These are phyloP conservation scores for Populus davidiana DNA, from an alignment of 345 rosid species.

Conservation along the genomic window DNA sequence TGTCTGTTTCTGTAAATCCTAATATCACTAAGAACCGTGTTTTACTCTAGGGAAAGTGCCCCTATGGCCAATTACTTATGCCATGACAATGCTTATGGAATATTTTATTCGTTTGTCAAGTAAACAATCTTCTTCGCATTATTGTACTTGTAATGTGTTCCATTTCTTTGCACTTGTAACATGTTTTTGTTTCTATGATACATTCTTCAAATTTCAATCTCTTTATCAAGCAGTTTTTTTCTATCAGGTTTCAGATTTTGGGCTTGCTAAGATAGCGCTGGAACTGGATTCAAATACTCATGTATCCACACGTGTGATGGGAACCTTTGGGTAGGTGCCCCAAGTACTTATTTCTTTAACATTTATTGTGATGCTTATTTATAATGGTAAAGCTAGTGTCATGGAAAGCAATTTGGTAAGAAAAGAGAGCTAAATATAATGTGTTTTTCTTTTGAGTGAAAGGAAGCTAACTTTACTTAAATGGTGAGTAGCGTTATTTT, in stretches of 20 bases:
- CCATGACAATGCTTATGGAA: constrained; percentile 7
- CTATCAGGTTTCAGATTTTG: constrained; percentile 88
- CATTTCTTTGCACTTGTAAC: constrained; percentile 1
- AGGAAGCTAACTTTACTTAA: background rate
- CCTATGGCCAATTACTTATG: background rate
- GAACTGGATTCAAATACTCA: constrained; percentile 82
- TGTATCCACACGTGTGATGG: constrained; percentile 94
- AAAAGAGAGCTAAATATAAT: background rate
- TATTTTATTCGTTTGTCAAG: constrained; percentile 1
- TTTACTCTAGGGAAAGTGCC: constrained; percentile 8
- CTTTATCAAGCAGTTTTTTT: constrained; percentile 4
- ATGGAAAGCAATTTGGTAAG: background rate
- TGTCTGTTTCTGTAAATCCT: constrained; percentile 17
- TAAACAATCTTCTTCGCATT: background rate
- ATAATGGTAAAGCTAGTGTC: background rate
- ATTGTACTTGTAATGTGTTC: background rate
- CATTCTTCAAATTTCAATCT: background rate
- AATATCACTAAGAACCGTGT: constrained; percentile 2
- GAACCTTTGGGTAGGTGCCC: constrained; percentile 83
- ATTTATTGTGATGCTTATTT: background rate
- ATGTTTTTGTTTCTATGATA: background rate
- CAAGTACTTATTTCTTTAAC: background rate
- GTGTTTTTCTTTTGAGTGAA: background rate
- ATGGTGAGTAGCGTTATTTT: background rate
- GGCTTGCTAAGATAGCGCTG: constrained; percentile 81